Evolutionary conservation across 768 basidiomycete species (phyloP), one percentile per base, ranked within the genome.

Genomic region (Kwoniella heveanensis): DNA sequence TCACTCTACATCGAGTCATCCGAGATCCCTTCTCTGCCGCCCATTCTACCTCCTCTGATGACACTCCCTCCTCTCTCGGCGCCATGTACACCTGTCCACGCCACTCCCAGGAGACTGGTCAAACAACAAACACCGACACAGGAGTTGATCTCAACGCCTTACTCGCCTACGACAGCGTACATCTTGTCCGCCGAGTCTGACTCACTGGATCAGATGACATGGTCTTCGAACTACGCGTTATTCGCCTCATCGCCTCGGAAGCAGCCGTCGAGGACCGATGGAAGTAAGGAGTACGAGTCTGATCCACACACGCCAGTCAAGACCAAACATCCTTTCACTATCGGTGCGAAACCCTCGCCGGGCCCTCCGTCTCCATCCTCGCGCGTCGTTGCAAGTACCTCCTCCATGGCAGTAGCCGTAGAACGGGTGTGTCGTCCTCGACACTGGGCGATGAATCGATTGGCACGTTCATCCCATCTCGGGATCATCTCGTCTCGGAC

Each of bases 81-180:
- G 13, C 57, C 57, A 1, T 30, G 36, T 8, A 58, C 59, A 9
- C 56, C 56, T n/a, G 53, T 48, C n/a, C 37, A 46, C 7, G 17
- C 50, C 22, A 58, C 57, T 21, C 52, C 54, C 13, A 60, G 29
- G 10, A 48, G 15, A 52, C 39, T 17, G 3, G n/a, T 32, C 25
- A 30, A 19, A n/a, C n/a, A n/a, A n/a, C n/a, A n/a, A n/a, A n/a
- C n/a, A n/a, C n/a, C n/a, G 39, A 22, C 21, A 13, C 26, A 44
- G 15, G 52, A 54, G 22, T 55, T 66, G 1, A n/a, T n/a, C n/a
- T 25, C 26, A 2, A 66, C 66, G 1, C 65, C 65, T 8, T 68
- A 66, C 22, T 68, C 66, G 9, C 72, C 72, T 10, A 68, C 58
- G 25, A 70, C 72, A 48, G 69, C 69, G 0, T 67, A 67, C 37